Evolutionary conservation across 805 yeast genomes (phyloP).

Genomic region (Candida morakotiae): DNA sequence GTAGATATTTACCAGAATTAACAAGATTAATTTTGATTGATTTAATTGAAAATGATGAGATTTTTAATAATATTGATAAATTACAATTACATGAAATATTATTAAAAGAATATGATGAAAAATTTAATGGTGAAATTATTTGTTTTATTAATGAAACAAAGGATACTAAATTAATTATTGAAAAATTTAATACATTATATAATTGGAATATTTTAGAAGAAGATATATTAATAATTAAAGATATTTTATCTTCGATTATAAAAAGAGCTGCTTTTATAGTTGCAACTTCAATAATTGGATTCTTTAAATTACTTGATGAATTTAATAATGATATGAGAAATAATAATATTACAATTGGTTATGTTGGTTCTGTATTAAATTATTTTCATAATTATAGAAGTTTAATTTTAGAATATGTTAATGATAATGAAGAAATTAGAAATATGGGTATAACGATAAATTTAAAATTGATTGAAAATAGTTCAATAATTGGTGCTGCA

Average conservation of each 20-base stretch:
- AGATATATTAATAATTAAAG: conserved; percentile 27
- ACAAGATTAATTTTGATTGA: conserved; percentile 40
- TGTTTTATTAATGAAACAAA: conserved; percentile 34
- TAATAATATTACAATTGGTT: conserved; percentile 35
- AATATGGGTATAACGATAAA: conserved; percentile 28
- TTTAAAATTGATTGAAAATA: conserved; percentile 39
- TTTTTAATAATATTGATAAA: conserved; percentile 18
- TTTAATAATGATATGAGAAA: conserved; percentile 19
- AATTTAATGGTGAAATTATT: conserved; percentile 38
- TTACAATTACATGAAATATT: conserved; percentile 9
- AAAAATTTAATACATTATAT: conserved; percentile 17
- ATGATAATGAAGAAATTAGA: conserved; percentile 20
- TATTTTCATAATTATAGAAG: conserved; percentile 37
- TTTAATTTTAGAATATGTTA: conserved; percentile 20
- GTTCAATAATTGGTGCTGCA: conserved; percentile 52
- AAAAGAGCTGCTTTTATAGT: conserved; percentile 43
- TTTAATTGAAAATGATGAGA: conserved; percentile 22
- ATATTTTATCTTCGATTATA: conserved; percentile 34
- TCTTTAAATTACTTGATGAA: conserved; percentile 21
- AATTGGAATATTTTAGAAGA: conserved; percentile 18
- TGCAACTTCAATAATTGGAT: conserved; percentile 38
- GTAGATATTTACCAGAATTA: conserved; percentile 54
- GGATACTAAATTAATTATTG: conserved; percentile 15
- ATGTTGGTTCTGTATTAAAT: conserved; percentile 49
- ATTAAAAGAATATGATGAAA: conserved; percentile 20